These are phyloP conservation scores for Aspergillus pseudoviridinutans DNA, from an alignment of 2,329 filamentous ascomycete genomes.

Conservation along the genomic window DNA sequence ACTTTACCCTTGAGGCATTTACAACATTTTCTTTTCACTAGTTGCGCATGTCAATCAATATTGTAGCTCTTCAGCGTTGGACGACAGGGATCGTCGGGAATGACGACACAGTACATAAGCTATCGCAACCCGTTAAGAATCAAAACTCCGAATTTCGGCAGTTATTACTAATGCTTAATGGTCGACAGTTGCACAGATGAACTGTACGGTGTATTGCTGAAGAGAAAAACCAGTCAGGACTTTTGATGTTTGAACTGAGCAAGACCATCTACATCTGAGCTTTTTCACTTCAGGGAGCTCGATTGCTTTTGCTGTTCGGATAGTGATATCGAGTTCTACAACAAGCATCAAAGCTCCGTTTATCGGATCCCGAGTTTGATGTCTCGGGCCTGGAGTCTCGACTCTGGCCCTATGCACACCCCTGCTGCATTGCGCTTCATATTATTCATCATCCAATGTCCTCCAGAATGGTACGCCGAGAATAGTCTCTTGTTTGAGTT, in stretches of 20 bases:
- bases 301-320: too few species aligned
- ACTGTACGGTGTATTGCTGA: too few species aligned
- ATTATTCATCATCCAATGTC: background rate
- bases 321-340: background rate
- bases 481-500: too few species aligned
- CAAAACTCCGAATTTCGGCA: conserved; percentile 15
- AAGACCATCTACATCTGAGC: too few species aligned
- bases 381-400: background rate
- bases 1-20: background rate
- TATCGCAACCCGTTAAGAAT: background rate
- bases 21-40: background rate
- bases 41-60: background rate
- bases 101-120: conserved; percentile 10
- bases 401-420: background rate
- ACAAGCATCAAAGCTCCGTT: background rate
- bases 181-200: background rate
- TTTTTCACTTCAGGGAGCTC: too few species aligned
- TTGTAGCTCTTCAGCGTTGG: background rate
- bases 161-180: background rate
- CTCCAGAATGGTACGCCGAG: too few species aligned
- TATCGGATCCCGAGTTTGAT: background rate
- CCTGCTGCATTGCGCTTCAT: background rate
- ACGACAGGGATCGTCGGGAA: background rate
- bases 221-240: too few species aligned
- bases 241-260: too few species aligned